Percentiles rank a stretch among this genome's conserved stretches.
Conservation (phyloP, 768 basidiomycete genomes). For the Amanita pseudoporphyria region DNA sequence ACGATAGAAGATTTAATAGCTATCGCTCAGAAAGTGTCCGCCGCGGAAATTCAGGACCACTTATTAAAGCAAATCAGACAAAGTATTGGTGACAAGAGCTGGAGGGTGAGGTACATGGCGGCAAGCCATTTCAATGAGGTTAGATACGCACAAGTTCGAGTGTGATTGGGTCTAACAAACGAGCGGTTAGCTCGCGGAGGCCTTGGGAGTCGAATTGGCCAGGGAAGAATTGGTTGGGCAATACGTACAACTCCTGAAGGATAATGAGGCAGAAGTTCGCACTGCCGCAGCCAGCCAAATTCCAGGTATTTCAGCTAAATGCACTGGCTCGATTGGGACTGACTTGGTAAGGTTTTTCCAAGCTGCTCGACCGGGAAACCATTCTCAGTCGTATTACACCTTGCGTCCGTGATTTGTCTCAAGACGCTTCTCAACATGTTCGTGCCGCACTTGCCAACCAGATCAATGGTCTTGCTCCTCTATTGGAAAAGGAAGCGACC, state of each 20-base stretch:
- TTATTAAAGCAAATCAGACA: slow-evolving; percentile 81
- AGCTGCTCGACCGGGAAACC: slow-evolving; percentile 86
- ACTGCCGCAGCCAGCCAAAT: slow-evolving; percentile 95
- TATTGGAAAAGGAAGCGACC: slow-evolving; percentile 88
- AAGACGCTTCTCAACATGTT: slow-evolving; percentile 94
- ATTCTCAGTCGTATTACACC: slow-evolving; percentile 90
- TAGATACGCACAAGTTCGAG: slow-evolving; percentile 9
- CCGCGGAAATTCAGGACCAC: slow-evolving; percentile 87
- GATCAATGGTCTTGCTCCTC: slow-evolving; percentile 91
- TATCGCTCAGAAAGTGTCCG: slow-evolving; percentile 75
- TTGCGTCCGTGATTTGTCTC: slow-evolving; percentile 88
- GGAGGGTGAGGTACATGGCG: slow-evolving; percentile 98
- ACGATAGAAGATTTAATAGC: slow-evolving; percentile 95
- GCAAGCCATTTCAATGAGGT: slow-evolving; percentile 96
- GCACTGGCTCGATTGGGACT: slow-evolving; percentile 2
- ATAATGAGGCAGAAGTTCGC: slow-evolving; percentile 97
- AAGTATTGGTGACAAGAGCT: slow-evolving; percentile 91
- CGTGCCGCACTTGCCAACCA: slow-evolving; percentile 93
- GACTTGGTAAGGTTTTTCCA: slow-evolving; percentile 68
- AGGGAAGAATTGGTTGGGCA: slow-evolving; percentile 91
- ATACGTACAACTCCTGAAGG: slow-evolving; percentile 90
- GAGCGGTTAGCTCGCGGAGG: slow-evolving; percentile 66
- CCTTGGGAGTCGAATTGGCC: slow-evolving; percentile 83
- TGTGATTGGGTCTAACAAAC: neutral
- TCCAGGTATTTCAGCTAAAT: slow-evolving; percentile 52